These are phyloP conservation scores for Wickerhamiella lipophila DNA, from an alignment of 805 yeast species.

Conservation along the genomic window DNA sequence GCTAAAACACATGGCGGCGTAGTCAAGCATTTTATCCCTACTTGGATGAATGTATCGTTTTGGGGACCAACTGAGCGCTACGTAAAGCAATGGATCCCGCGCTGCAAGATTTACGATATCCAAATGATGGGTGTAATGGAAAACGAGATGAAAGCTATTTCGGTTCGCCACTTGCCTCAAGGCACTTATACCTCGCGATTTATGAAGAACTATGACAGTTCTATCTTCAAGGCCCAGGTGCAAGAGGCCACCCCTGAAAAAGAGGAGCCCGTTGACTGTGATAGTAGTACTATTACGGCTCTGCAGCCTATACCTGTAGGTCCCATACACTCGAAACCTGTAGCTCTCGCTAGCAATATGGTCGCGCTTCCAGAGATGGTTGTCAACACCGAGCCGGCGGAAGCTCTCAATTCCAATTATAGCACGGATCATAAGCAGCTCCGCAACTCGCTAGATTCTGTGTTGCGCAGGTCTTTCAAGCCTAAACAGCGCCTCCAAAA, in stretches of 20 bases:
- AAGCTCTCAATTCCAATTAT: background rate
- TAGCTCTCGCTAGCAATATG: background rate
- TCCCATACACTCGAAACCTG: background rate
- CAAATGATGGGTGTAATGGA: conserved; percentile 99
- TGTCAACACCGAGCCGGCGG: background rate
- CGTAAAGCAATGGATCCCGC: conserved; percentile 63
- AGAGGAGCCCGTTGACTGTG: background rate
- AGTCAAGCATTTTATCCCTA: conserved; percentile 61
- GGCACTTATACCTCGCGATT: conserved; percentile 26
- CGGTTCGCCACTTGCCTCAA: conserved; percentile 44
- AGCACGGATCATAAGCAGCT: background rate
- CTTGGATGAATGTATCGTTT: conserved; percentile 90
- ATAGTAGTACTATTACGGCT: background rate
- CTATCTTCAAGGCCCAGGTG: conserved; percentile 33
- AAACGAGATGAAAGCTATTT: conserved; percentile 61
- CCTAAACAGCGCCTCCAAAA: background rate
- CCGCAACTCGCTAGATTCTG: background rate
- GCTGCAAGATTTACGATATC: conserved; percentile 84
- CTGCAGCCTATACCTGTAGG: background rate
- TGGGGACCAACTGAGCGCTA: conserved; percentile 50
- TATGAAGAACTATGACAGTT: conserved; percentile 50
- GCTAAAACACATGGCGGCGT: conserved; percentile 29
- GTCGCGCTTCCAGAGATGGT: background rate
- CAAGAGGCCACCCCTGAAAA: background rate
- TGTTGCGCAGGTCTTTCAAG: background rate